Base-by-base conservation (phyloP, 2,329 filamentous ascomycete species). In the Cephalotrichum gorgonifer region DNA sequence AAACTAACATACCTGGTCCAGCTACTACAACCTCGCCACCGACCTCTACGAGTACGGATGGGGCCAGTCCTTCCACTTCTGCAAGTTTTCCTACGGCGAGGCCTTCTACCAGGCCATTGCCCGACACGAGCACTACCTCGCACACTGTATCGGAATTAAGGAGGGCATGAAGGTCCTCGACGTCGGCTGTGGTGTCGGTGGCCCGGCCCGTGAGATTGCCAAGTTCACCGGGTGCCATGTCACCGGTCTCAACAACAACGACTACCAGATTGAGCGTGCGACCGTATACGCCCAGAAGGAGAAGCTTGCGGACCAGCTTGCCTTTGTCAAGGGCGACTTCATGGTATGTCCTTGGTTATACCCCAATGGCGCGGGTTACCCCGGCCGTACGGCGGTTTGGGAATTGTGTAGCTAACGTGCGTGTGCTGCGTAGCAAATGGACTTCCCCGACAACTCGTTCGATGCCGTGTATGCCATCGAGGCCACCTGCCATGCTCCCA, bases 181-280 rank as follows among this genome's bases (percentile, higher is more conserved):
- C 62, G 93, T 98, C 52, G 93, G 93, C 53, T 98, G 93, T 61
- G 93, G 93, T 77, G 89, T 97, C 49, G 93, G 93, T 60, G 93
- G 93, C 43, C 93, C 93, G 22, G 93, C 91, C 6, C 81, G 90
- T 53, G 90, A 97, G 73, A 97, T 98, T 60, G 88, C 87, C 70
- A 94, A 94, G 71, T 98, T 98, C 72, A 85, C 88, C 11, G 91
- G 87, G 53, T 85, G 81, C 58, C 88, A 96, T 59, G 79, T 97
- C 54, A 85, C 88, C 23, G 93, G 93, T 41, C 72, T 97, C 65
- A 98, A 97, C 81, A 97, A 96, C 81, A 97, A 97, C 69, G 88
- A 96, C 72, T 98, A 98, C 75, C 93, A 97, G 73, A 95, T 97
- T 56, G 81, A 96, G 64, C 87, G 93, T 56, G 91, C 90, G n/a